phyloP scores from a whole-genome alignment of 352 stramenopile genomes.

The Thalassiosira allenii region DNA sequence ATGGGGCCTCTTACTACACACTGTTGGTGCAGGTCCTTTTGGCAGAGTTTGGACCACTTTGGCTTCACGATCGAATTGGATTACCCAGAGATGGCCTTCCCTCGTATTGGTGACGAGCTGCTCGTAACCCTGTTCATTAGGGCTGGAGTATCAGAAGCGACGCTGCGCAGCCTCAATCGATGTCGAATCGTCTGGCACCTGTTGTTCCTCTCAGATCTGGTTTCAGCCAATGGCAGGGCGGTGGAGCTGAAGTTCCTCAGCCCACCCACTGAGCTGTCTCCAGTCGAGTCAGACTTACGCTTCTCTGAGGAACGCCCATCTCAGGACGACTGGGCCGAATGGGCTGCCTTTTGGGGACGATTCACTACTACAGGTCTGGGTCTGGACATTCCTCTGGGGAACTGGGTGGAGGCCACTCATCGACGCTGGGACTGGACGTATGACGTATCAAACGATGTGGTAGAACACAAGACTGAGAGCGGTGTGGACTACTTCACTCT shows the following conservation, averaged over 20 bases:
- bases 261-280: neutral
- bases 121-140: slow-evolving; percentile 8
- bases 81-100: slow-evolving; percentile 10
- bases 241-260: neutral
- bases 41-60: slow-evolving; percentile 7
- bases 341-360: slow-evolving; percentile 11
- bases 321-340: slow-evolving; percentile 4
- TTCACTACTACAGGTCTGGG: neutral
- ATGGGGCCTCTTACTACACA: neutral
- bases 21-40: slow-evolving; percentile 26
- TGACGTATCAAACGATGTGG: neutral
- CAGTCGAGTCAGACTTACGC: neutral
- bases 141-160: neutral
- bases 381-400: neutral
- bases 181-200: neutral
- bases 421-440: slow-evolving; percentile 21
- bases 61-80: slow-evolving; percentile 6
- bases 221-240: neutral
- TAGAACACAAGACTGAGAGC: neutral
- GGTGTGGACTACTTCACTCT: too few species aligned
- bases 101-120: slow-evolving; percentile 5
- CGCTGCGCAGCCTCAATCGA: neutral
- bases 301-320: slow-evolving; percentile 9
- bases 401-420: slow-evolving; percentile 5
- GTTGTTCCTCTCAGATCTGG: slow-evolving; percentile 16